Evolutionary conservation across 2,329 filamentous ascomycete species (phyloP), one percentile per base, ranked within the genome.

Genomic region (Xylariaceae sp.): DNA sequence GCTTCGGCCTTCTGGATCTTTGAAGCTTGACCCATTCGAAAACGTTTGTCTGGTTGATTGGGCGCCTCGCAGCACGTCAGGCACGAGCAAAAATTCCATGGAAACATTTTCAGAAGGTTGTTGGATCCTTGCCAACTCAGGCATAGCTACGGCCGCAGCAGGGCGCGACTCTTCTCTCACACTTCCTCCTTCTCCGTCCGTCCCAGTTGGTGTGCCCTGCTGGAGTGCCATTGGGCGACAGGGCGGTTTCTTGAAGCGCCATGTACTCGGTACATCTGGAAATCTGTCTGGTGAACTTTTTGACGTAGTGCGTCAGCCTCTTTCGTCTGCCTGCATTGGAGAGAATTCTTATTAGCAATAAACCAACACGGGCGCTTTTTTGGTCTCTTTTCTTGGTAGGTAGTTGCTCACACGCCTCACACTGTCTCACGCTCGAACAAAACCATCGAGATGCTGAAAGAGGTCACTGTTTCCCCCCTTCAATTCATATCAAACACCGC

Each of bases 51-150:
- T 55, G 59, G 62, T 39, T 63, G 57, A 72, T 72, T 72, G 68
- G 70, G 62, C 61, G 69, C 69, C 70, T 70, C 66, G 64, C 61
- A 63, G 67, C 70, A 69, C 70, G 59, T 72, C 69, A 72, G 64
- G 68, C 65, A 57, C 61, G 69, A 23, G 63, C 62, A 66, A 63
- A 42, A 42, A 10, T 42, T 60, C 64, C 64, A 60, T 64, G 59
- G 64, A 62, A 64, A 62, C 37, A 42, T 42, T 59, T 59, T 59
- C 64, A 62, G 62, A 42, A 42, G 11, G 37, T 42, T 52, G 64
- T 59, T 54, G 57, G 52, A 67, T 65, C 66, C 61, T 60, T 61
- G 66, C 66, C 63, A 64, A 63, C 62, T 61, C 61, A 62, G 63
- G 62, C 52, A 51, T 62, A 35, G 59, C 17, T 45, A 39, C 45